Evolutionary conservation across 2,329 filamentous ascomycete genomes (phyloP), one percentile per base, ranked within the genome.

Genomic region (Lasiodiplodia sp.): DNA sequence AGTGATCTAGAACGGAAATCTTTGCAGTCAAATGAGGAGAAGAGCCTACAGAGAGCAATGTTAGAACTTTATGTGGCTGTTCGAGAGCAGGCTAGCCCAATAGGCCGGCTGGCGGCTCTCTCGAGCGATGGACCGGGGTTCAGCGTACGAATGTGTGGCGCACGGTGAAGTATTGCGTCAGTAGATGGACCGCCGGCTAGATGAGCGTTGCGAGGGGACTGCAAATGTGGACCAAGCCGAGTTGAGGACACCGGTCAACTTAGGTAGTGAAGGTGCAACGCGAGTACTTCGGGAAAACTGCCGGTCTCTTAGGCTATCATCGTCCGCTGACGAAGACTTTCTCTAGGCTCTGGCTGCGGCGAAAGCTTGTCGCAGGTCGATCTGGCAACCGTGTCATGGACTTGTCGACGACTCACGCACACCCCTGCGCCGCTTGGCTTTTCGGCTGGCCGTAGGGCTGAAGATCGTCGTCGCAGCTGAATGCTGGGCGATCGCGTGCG

Each of bases 361-460:
- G 44, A 60, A 60, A 52, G 65, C 58, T 51, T 40, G 56, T 34
- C 49, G 40, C 66, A 52, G 47, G 66, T 56, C 47, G 66, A 62
- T 68, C 47, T 49, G 66, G 66, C 66, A 63, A 68, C 66, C 66
- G 66, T 68, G 66, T 52, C 66, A 68, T 56, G 56, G 66, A 68
- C 56, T 68, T 40, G 66, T 52, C 37, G 21, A 68, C 47, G 63
- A 56, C 51, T 56, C 49, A 55, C 44, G 63, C 51, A 25, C 38
- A 57, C 66, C 66, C 56, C 56, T 62, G 66, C 56, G 47, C 49
- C 47, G 47, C 66, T 68, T 68, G 66, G 66, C 66, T 63, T 55
- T 55, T 56, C 31, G 60, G 49, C 60, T 37, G 38, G 31, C 44
- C 40, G 53, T 69, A 69, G 62, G 58, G 62, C 67, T 66, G 62